These are phyloP conservation scores for Fomitopsis pinicola DNA, from an alignment of 1,284 basidiomycete genomes.

Conservation along the genomic window DNA sequence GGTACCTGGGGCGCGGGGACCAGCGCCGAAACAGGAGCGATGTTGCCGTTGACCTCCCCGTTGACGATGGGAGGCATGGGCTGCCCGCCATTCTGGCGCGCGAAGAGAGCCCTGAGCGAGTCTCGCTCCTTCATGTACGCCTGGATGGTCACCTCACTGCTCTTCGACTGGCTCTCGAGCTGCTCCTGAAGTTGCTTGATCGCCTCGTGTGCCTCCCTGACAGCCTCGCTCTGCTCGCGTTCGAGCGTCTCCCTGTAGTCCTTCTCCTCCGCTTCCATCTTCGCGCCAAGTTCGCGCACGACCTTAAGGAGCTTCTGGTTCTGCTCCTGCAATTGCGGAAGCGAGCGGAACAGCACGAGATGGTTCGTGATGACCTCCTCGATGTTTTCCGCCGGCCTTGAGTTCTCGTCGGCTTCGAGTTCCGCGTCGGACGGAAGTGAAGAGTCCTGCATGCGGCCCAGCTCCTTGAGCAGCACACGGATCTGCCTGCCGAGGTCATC, in stretches of 20 bases:
- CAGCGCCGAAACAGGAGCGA: constrained; percentile 8
- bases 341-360: constrained; percentile 84
- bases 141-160: constrained; percentile 67
- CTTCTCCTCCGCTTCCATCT: constrained; percentile 75
- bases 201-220: constrained; percentile 83
- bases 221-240: constrained; percentile 74
- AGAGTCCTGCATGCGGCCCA: constrained; percentile 80
- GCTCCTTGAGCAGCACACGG: constrained; percentile 72
- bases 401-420: constrained; percentile 44
- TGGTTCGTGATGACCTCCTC: constrained; percentile 85
- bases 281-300: constrained; percentile 73
- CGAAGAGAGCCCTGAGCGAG: constrained; percentile 74
- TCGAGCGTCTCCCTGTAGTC: constrained; percentile 62
- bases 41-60: constrained; percentile 30
- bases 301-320: constrained; percentile 87
- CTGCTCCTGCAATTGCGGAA: constrained; percentile 81
- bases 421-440: constrained; percentile 71
- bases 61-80: neutral
- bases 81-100: constrained; percentile 32
- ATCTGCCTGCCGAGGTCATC: constrained; percentile 88
- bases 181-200: constrained; percentile 78
- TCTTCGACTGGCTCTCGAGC: constrained; percentile 66
- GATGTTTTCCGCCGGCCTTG: constrained; percentile 49
- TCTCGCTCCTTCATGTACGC: constrained; percentile 88
- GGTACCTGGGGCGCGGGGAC: constrained; percentile 3